Conservation (phyloP, 805 yeast species). For the Candida berthetii region DNA sequence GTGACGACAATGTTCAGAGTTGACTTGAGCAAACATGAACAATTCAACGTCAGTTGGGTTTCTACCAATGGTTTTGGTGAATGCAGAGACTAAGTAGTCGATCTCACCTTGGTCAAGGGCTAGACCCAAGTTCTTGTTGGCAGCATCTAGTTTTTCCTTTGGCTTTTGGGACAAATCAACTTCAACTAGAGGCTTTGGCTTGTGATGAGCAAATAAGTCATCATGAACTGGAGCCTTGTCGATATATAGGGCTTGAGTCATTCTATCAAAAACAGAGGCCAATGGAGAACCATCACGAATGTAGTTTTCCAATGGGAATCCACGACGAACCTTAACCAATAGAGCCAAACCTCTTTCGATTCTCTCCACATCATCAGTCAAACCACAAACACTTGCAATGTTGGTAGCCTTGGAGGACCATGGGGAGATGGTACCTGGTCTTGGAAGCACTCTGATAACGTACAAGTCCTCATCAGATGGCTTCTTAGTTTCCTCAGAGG, state of each 20-base stretch:
- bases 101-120: conserved; percentile 96
- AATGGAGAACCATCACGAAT: conserved; percentile 51
- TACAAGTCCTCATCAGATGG: conserved; percentile 38
- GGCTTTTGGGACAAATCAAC: conserved; percentile 53
- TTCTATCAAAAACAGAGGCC: conserved; percentile 79
- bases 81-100: conserved; percentile 78
- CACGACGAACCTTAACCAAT: conserved; percentile 63
- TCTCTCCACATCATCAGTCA: conserved; percentile 63
- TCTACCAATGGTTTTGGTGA: conserved; percentile 67
- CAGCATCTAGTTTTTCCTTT: conserved; percentile 57
- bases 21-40: conserved; percentile 99
- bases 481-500: conserved; percentile 22
- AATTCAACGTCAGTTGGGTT: conserved; percentile 97
- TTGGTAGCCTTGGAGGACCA: conserved; percentile 99
- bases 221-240: conserved; percentile 56
- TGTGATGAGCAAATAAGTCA: conserved; percentile 72
- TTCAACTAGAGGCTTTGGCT: conserved; percentile 77
- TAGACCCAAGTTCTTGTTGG: conserved; percentile 80
- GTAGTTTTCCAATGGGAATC: conserved; percentile 57
- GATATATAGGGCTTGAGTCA: conserved; percentile 76
- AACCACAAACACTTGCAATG: conserved; percentile 84
- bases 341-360: conserved; percentile 89
- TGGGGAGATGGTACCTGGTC: conserved; percentile 95
- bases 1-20: conserved; percentile 99
- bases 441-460: conserved; percentile 75